These are phyloP conservation scores for Phytophthora melonis DNA, from an alignment of 352 stramenopile species.

Conservation along the genomic window DNA sequence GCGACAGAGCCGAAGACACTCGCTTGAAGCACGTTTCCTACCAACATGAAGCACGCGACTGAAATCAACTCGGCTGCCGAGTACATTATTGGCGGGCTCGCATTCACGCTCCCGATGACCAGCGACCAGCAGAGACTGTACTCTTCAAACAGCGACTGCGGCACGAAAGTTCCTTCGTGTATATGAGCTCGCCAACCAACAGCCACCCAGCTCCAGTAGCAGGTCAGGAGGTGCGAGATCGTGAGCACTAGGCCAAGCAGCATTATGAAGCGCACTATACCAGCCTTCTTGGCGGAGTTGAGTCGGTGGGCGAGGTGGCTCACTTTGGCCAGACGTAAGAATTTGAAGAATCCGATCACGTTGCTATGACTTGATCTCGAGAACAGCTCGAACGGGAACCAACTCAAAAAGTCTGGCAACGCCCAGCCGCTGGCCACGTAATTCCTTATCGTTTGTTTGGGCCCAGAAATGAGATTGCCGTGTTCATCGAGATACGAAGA, in stretches of 20 bases:
- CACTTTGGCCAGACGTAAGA: constrained; percentile 66
- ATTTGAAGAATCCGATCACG: constrained; percentile 59
- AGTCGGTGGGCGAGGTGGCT: constrained; percentile 56
- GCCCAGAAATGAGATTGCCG: constrained; percentile 52
- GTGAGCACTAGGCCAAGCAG: constrained; percentile 57
- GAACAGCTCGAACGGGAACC: constrained; percentile 65
- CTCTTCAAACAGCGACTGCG: constrained; percentile 28
- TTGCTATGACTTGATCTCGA: constrained; percentile 29
- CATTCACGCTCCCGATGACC: constrained; percentile 64
- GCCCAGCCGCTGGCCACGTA: constrained; percentile 62
- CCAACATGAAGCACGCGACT: constrained; percentile 65
- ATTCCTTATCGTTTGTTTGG: constrained; percentile 42
- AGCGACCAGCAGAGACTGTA: constrained; percentile 62
- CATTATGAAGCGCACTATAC: constrained; percentile 51
- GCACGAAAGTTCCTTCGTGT: constrained; percentile 28
- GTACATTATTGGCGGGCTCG: constrained; percentile 60
- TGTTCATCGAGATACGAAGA: constrained; percentile 55
- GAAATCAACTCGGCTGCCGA: constrained; percentile 51
- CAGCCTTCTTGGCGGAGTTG: constrained; percentile 64
- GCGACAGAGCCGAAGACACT: constrained; percentile 69
- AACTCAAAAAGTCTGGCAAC: constrained; percentile 62
- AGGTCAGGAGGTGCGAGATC: constrained; percentile 54
- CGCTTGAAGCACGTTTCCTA: constrained; percentile 67
- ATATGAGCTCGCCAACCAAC: constrained; percentile 45
- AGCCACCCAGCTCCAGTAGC: constrained; percentile 66